phyloP scores from a whole-genome alignment of 768 basidiomycete genomes.

The Rhodotorula kratochvilovae region DNA sequence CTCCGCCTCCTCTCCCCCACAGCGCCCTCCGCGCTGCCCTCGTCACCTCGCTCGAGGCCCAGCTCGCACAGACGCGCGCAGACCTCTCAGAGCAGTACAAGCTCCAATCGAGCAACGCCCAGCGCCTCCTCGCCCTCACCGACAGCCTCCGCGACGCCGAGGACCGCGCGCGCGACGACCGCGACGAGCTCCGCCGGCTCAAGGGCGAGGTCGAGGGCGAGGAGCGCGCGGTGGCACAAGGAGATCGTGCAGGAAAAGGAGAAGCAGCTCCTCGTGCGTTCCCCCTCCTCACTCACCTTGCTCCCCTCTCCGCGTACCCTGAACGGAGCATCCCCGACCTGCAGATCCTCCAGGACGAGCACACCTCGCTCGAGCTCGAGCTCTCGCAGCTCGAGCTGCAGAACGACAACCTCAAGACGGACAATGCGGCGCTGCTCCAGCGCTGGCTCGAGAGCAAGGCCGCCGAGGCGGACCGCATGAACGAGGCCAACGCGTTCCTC shows the following conservation, averaged over 20 bases:
- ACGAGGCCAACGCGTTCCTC: constrained; percentile 48
- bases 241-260: constrained; percentile 72
- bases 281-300: not conserved
- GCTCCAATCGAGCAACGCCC: constrained; percentile 91
- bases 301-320: not conserved
- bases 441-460: constrained; percentile 91
- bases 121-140: constrained; percentile 84
- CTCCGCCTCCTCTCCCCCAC: constrained; percentile 53
- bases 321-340: too few species aligned
- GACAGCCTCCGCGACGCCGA: constrained; percentile 92
- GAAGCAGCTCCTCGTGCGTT: constrained; percentile 32
- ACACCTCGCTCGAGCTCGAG: constrained; percentile 84
- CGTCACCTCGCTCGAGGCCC: constrained; percentile 84
- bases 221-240: constrained; percentile 71
- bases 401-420: constrained; percentile 76
- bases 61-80: constrained; percentile 83
- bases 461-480: constrained; percentile 83
- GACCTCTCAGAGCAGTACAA: constrained; percentile 94
- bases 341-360: constrained; percentile 90
- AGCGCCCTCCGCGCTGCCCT: constrained; percentile 68
- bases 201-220: constrained; percentile 67
- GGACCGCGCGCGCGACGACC: constrained; percentile 72
- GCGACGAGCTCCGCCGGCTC: constrained; percentile 70
- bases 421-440: constrained; percentile 90
- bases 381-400: constrained; percentile 82